Conservation (phyloP, 169 alveolate genomes). For the Eimeria nieschulzi region DNA sequence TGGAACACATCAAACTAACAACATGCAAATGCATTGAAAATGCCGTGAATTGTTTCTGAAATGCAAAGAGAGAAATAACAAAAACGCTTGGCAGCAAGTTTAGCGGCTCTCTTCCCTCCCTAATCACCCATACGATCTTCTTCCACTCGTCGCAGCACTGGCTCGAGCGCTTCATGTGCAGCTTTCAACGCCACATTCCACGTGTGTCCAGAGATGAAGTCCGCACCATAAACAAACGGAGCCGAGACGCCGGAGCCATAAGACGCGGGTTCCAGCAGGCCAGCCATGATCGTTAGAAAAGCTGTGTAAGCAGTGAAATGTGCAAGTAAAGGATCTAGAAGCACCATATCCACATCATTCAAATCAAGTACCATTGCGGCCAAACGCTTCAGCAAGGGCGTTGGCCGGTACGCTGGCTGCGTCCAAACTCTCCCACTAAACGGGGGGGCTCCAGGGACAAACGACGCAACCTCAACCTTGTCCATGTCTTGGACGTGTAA, state of each 20-base stretch:
- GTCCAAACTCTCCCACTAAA: slow-evolving; percentile 56
- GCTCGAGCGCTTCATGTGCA: slow-evolving; percentile 13
- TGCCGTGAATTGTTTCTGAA: not conserved
- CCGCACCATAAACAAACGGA: slow-evolving; percentile 27
- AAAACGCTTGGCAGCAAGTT: too few relatives aligned
- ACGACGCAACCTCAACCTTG: slow-evolving; percentile 57
- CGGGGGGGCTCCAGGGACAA: slow-evolving; percentile 51
- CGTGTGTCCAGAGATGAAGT: slow-evolving; percentile 9
- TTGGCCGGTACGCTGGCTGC: slow-evolving; percentile 27
- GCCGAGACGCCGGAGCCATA: slow-evolving; percentile 48
- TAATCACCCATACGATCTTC: slow-evolving; percentile 30
- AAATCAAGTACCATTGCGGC: slow-evolving; percentile 33
- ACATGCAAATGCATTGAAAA: not conserved
- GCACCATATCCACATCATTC: slow-evolving; percentile 29
- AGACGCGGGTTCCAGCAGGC: slow-evolving; percentile 42
- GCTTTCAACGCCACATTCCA: slow-evolving; percentile 8
- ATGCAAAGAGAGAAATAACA: not conserved
- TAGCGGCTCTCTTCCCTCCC: not conserved
- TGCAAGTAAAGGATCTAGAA: slow-evolving; percentile 38
- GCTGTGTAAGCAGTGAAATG: slow-evolving; percentile 57
- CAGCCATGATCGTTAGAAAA: slow-evolving; percentile 43
- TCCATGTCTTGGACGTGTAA: slow-evolving; percentile 44
- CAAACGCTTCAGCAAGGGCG: slow-evolving; percentile 40
- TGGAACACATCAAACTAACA: not conserved
- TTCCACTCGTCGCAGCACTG: slow-evolving; percentile 51